These are phyloP conservation scores for Mucor lusitanicus DNA, from an alignment of 371 early-diverging fungal species.

Conservation along the genomic window DNA sequence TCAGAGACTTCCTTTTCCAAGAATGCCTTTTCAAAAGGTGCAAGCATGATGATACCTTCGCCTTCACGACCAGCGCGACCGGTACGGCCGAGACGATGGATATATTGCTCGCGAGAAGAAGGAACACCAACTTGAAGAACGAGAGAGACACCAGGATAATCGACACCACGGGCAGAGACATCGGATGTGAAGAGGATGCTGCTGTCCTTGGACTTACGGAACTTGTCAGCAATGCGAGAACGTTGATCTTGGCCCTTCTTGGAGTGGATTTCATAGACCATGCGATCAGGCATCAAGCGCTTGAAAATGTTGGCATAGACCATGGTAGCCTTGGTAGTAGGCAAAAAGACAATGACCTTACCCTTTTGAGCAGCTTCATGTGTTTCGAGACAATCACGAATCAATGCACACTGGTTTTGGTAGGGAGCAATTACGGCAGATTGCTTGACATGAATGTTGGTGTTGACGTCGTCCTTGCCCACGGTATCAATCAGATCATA, in stretches of 20 bases:
- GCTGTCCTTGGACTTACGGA: slow-evolving; percentile 64
- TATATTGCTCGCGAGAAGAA: slow-evolving; percentile 87
- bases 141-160: slow-evolving; percentile 95
- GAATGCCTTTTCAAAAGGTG: slow-evolving; percentile 83
- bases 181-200: slow-evolving; percentile 95
- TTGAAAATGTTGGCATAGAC: slow-evolving; percentile 71
- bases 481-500: slow-evolving; percentile 83
- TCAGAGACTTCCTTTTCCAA: slow-evolving; percentile 51
- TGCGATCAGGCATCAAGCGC: slow-evolving; percentile 38
- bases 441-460: slow-evolving; percentile 79
- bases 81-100: slow-evolving; percentile 98
- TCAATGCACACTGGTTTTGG: slow-evolving; percentile 58
- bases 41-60: slow-evolving; percentile 82
- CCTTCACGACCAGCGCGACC: slow-evolving; percentile 97
- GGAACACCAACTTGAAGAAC: slow-evolving; percentile 97
- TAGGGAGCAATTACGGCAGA: slow-evolving; percentile 69
- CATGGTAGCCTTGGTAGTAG: slow-evolving; percentile 80
- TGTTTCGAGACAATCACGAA: slow-evolving; percentile 65
- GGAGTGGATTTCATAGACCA: slow-evolving; percentile 81
- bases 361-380: slow-evolving; percentile 55
- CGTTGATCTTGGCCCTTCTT: slow-evolving; percentile 76
- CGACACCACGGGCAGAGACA: slow-evolving; percentile 99
- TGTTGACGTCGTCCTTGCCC: slow-evolving; percentile 81
- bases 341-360: slow-evolving; percentile 92
- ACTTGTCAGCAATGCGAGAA: slow-evolving; percentile 68